A percentile compares a stretch with the other conserved stretches of the same genome.
These are phyloP conservation scores for Pelargonium cotyledonis DNA, from an alignment of 441 rosid species.

Conservation along the genomic window DNA sequence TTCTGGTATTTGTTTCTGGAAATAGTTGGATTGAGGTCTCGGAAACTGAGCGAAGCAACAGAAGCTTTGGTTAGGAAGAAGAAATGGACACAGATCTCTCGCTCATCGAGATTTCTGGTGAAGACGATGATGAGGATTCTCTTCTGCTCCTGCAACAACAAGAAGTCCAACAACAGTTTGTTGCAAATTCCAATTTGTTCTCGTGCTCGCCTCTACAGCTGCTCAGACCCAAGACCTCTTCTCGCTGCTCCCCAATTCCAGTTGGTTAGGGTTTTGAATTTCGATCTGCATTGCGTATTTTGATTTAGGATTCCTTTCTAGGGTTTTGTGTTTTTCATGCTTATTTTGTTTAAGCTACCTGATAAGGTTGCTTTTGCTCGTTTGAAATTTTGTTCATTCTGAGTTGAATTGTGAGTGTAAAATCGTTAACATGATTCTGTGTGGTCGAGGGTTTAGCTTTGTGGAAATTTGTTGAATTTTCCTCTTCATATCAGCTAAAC, in stretches of 20 bases:
- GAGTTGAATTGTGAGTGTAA: background rate
- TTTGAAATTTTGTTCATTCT: background rate
- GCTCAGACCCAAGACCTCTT: slow-evolving; percentile 37
- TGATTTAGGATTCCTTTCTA: background rate
- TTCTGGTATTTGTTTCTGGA: background rate
- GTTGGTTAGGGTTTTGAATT: slow-evolving; percentile 32
- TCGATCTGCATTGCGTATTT: background rate
- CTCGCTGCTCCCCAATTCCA: slow-evolving; percentile 26
- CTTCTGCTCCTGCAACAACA: background rate
- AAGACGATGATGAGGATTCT: slow-evolving; percentile 3
- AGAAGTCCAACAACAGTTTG: background rate
- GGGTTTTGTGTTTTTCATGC: background rate
- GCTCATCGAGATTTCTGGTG: slow-evolving; percentile 7
- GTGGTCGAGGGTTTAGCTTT: background rate
- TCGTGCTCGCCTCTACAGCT: slow-evolving; percentile 65
- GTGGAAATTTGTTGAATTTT: background rate
- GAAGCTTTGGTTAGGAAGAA: background rate
- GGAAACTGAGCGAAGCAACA: background rate
- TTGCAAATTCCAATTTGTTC: slow-evolving; percentile 27
- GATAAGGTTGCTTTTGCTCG: background rate
- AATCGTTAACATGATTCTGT: background rate
- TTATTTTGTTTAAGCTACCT: background rate
- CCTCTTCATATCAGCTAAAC: slow-evolving; percentile 1
- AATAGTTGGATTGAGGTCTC: background rate
- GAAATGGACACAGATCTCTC: slow-evolving; percentile 9